Evolutionary conservation across 768 basidiomycete genomes (phyloP), one percentile per base, ranked within the genome.

Genomic region (Psilocybe cubensis): DNA sequence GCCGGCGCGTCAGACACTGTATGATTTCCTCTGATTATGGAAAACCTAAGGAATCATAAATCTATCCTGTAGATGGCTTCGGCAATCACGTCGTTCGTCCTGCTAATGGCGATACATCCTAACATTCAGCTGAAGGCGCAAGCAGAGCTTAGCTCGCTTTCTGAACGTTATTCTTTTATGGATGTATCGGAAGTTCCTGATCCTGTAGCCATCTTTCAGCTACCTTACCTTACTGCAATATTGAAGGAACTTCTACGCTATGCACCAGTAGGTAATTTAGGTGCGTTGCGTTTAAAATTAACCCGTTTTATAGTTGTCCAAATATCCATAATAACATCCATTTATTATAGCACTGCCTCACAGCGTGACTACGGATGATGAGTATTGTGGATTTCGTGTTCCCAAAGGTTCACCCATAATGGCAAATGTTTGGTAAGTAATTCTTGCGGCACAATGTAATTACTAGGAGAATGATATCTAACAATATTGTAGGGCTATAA

Each of bases 1-100:
- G 79, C 79, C 40, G 82, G 80, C 54, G 75, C 74, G 1, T 65
- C 72, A 6, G 78, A 80, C 59, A 81, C 79, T 10, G 79, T 79
- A 49, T 5, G 29, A 17, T 49, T n/a, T 28, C 11, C 24, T 31
- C n/a, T n/a, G n/a, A n/a, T n/a, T n/a, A n/a, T n/a, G n/a, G n/a
- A n/a, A n/a, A n/a, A n/a, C n/a, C n/a, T n/a, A n/a, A n/a, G n/a
- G n/a, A n/a, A n/a, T n/a, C n/a, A n/a, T n/a, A n/a, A n/a, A n/a
- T n/a, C n/a, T n/a, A 33, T 31, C 29, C 10, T 49, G 3, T n/a
- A 53, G 24, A 68, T 63, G 17, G 59, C 61, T 3, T 63, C 66
- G 3, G 58, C 68, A 7, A 57, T 70, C 8, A 56, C 45, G 14
- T 60, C 55, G 12, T 77, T 79, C 58, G 27, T 79, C 17, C 67